A percentile compares a stretch with the other conserved stretches of the same genome.
phyloP scores from a whole-genome alignment of 257 asterid genomes.

The Salvia hispanica region DNA sequence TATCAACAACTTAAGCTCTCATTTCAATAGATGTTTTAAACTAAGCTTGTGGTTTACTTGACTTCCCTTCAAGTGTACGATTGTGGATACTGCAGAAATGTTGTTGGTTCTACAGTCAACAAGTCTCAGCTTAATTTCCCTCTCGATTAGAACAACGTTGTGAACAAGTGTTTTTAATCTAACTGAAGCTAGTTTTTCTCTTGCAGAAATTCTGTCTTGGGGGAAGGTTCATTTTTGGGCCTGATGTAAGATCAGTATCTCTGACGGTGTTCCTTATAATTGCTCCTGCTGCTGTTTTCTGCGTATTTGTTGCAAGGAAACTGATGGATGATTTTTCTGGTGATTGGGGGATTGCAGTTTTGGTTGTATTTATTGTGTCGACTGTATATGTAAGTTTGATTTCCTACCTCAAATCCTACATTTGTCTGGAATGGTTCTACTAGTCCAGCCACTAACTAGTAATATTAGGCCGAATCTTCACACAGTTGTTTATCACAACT shows the following conservation, averaged over 20 bases:
- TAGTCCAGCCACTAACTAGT: slow-evolving; percentile 1
- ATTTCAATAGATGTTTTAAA: too few relatives aligned
- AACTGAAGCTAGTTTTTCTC: slow-evolving; percentile 25
- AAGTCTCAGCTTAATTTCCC: neutral
- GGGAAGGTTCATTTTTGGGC: slow-evolving; percentile 86
- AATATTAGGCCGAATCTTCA: neutral
- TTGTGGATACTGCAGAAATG: neutral
- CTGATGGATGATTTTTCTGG: slow-evolving; percentile 68
- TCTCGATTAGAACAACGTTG: neutral
- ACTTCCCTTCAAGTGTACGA: neutral
- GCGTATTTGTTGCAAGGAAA: slow-evolving; percentile 64
- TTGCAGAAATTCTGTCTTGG: slow-evolving; percentile 74
- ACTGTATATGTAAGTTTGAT: slow-evolving; percentile 64
- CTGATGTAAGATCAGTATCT: slow-evolving; percentile 65
- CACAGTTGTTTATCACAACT: neutral
- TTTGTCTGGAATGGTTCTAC: slow-evolving; percentile 18
- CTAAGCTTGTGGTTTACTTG: neutral
- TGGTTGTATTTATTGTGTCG: slow-evolving; percentile 53
- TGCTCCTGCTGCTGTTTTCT: slow-evolving; percentile 72
- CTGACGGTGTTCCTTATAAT: slow-evolving; percentile 63
- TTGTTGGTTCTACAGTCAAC: neutral
- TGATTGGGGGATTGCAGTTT: slow-evolving; percentile 63
- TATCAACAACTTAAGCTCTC: neutral
- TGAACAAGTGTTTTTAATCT: slow-evolving; percentile 15
- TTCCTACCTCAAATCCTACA: slow-evolving; percentile 10